phyloP scores from a whole-genome alignment of 2,329 filamentous ascomycete genomes.

The Mycosphaerella arachidis region DNA sequence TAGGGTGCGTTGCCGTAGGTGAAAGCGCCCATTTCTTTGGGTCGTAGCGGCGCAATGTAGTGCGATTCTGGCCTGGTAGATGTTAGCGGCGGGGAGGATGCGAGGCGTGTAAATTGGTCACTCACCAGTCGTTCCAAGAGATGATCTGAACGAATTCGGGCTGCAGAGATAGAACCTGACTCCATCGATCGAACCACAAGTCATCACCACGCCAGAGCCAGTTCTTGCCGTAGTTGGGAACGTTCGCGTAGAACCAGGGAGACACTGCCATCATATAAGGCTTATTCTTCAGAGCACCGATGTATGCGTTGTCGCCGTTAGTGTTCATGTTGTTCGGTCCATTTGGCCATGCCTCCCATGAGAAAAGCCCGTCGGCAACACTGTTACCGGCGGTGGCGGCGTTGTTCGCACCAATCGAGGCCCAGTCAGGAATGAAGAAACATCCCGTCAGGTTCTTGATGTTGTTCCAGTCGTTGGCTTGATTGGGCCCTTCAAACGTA shows the following conservation, averaged over 20 bases:
- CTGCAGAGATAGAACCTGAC: constrained; percentile 46
- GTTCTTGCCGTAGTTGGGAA: constrained; percentile 55
- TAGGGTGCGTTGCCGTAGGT: constrained; percentile 39
- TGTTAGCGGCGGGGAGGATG: background rate
- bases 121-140: constrained; percentile 57
- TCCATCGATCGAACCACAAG: constrained; percentile 59
- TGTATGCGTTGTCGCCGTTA: constrained; percentile 39
- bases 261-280: constrained; percentile 48
- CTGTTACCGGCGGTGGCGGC: constrained; percentile 8
- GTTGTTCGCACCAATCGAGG: constrained; percentile 36
- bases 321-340: constrained; percentile 49
- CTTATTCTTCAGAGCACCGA: constrained; percentile 35
- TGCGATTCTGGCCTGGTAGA: constrained; percentile 44
- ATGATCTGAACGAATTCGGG: constrained; percentile 54
- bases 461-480: constrained; percentile 40
- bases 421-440: constrained; percentile 48
- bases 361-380: constrained; percentile 42
- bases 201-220: constrained; percentile 61
- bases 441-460: constrained; percentile 40
- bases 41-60: constrained; percentile 41
- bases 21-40: constrained; percentile 10
- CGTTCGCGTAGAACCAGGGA: constrained; percentile 54
- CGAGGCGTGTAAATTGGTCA: no score
- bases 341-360: constrained; percentile 50
- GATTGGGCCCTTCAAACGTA: constrained; percentile 48